phyloP scores from a whole-genome alignment of 768 basidiomycete genomes.

The Russula compacta region DNA sequence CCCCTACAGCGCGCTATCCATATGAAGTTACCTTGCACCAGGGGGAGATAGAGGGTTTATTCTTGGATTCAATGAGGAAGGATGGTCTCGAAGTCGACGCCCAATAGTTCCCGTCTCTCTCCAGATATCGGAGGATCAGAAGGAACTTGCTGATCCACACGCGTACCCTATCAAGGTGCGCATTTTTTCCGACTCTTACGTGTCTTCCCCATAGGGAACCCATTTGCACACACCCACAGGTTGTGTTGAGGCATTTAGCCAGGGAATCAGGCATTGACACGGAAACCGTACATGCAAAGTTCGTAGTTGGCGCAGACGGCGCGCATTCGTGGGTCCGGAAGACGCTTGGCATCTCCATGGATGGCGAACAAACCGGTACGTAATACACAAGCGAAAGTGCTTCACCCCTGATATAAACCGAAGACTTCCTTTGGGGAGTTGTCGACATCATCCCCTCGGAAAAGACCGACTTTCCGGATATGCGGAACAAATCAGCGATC shows the following conservation, averaged over 20 bases:
- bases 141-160: slow-evolving; percentile 22
- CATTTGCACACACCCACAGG: slow-evolving; percentile 30
- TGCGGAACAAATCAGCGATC: slow-evolving; percentile 38
- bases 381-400: background rate
- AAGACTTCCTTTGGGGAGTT: slow-evolving; percentile 78
- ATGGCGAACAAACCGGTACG: slow-evolving; percentile 57
- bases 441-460: slow-evolving; percentile 41
- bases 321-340: slow-evolving; percentile 83
- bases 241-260: slow-evolving; percentile 37
- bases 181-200: background rate
- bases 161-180: slow-evolving; percentile 29
- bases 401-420: background rate
- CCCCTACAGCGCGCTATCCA: slow-evolving; percentile 56
- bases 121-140: slow-evolving; percentile 35
- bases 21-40: slow-evolving; percentile 66
- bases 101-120: slow-evolving; percentile 43
- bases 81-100: slow-evolving; percentile 42
- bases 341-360: slow-evolving; percentile 52
- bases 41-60: slow-evolving; percentile 46
- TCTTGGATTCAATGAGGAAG: slow-evolving; percentile 44
- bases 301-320: slow-evolving; percentile 70
- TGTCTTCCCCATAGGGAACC: background rate
- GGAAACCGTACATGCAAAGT: slow-evolving; percentile 62
- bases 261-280: slow-evolving; percentile 29
- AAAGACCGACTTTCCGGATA: slow-evolving; percentile 46